Evolutionary conservation across 176 grass and related monocot genomes (phyloP), one percentile per base, ranked within the genome.

Genomic region (Musa beccarii): DNA sequence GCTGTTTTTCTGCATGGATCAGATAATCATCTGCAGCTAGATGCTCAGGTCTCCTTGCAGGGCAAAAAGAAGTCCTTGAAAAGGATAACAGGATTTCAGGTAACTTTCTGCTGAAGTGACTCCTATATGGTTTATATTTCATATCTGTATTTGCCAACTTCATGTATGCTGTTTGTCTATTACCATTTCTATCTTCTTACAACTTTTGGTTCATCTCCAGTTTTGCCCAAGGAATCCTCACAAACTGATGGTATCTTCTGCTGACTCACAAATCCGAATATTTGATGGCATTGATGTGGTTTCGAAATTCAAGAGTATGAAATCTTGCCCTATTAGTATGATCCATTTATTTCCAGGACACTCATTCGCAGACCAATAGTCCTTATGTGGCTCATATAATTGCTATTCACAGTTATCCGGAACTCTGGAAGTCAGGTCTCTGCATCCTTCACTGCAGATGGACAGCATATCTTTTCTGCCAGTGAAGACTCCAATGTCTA

Each of bases 21-120:
- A 99, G 95, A 85, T 75, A 91, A 99, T 75, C 80, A 63, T 74
- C 82, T 99, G 11, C 76, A 87, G 66, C 75, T 99, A 53, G 89
- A 94, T 63, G 81, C 66, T 78, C 86, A 87, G 80, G 80, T 92
- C 68, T 80, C 95, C 43, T 80, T 91, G 56, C 84, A 89, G 73
- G 90, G 95, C 20, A 89, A 86, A 79, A 93, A 84, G 86, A 99
- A 94, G 80, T 89, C 88, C 26, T 89, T 84, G 57, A 99, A 94
- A 80, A 93, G 88, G 87, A 90, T 99, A 66, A 84, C 89, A 25
- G 86, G 90, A 63, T 92, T 99, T 74, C 90, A 99, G 88, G 90
- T 99, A 93, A 22, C 49, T 34, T 69, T 54, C 64, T 68, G 64
- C 23, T n/a, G 54, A 76, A 34, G 13, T 52, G 17, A 53, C 4